Conservation (phyloP, 1,284 basidiomycete species). For the Sanghuangporus sanghuang region DNA sequence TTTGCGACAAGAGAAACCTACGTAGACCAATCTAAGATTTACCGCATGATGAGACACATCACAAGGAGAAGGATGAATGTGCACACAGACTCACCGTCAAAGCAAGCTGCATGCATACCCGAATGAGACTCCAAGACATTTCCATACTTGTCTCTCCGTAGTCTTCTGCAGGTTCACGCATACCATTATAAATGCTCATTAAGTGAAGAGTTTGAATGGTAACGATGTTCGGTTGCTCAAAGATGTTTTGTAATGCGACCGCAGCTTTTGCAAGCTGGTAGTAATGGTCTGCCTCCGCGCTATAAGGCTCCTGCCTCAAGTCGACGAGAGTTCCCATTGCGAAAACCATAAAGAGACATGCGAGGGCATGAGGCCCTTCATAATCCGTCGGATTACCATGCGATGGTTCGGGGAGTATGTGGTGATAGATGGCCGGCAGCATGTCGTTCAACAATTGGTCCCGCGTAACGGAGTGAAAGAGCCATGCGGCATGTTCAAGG, state of each 20-base stretch:
- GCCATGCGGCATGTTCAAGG: conserved; percentile 16
- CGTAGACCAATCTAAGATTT: conserved; percentile 14
- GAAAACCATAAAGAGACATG: conserved; percentile 21
- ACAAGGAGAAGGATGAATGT: neutral
- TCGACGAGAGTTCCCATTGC: conserved; percentile 23
- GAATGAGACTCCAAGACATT: conserved; percentile 17
- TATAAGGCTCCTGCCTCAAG: conserved; percentile 20
- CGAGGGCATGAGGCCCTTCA: conserved; percentile 16
- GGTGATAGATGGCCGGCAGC: conserved; percentile 15
- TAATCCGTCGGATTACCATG: conserved; percentile 1
- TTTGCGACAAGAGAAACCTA: neutral
- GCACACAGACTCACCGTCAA: conserved; percentile 8
- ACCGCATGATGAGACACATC: neutral
- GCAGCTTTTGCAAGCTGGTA: conserved; percentile 24
- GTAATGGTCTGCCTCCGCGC: conserved; percentile 24
- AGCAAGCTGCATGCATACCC: conserved; percentile 13
- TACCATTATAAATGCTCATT: conserved; percentile 21
- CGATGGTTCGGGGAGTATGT: neutral
- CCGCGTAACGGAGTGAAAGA: conserved; percentile 13
- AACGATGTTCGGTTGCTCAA: conserved; percentile 17
- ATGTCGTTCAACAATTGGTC: conserved; percentile 15
- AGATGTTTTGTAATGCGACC: conserved; percentile 17
- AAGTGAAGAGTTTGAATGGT: conserved; percentile 21
- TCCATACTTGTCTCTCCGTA: conserved; percentile 20
- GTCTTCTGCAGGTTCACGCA: conserved; percentile 21